phyloP scores from a whole-genome alignment of 2,329 filamentous ascomycete genomes.

The Arachnomyces sp. region DNA sequence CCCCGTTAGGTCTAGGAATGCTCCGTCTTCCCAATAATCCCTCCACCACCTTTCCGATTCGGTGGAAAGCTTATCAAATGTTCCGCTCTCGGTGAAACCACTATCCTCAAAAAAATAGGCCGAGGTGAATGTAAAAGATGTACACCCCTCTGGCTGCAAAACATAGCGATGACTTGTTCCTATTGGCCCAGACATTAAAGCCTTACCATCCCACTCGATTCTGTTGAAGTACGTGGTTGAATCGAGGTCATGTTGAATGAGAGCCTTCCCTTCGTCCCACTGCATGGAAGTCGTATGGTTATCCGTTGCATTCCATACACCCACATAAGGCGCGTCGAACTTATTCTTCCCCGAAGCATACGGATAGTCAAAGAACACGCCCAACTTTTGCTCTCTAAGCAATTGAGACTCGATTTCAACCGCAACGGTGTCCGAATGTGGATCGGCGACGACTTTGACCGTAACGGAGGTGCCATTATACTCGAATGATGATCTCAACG shows the following conservation, averaged over 20 bases:
- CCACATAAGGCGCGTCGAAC: constrained; percentile 50
- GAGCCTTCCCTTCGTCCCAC: constrained; percentile 23
- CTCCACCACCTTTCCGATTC: constrained; percentile 41
- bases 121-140: constrained; percentile 24
- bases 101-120: constrained; percentile 24
- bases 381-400: constrained; percentile 31
- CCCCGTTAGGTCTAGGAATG: constrained; percentile 45
- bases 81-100: constrained; percentile 10
- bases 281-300: constrained; percentile 37
- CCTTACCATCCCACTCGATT: constrained; percentile 32
- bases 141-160: constrained; percentile 21
- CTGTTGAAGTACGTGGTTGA: constrained; percentile 37
- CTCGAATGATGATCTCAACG: constrained; percentile 38
- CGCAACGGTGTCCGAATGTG: constrained; percentile 41
- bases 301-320: constrained; percentile 42
- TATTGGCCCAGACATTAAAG: constrained; percentile 26
- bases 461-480: constrained; percentile 33
- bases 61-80: constrained; percentile 20
- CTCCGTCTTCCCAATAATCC: constrained; percentile 44
- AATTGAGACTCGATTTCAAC: constrained; percentile 38
- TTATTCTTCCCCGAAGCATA: constrained; percentile 42
- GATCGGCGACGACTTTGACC: constrained; percentile 41
- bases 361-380: constrained; percentile 48
- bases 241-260: constrained; percentile 39
- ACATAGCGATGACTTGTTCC: constrained; percentile 39